Conservation (phyloP, 192 early-diverging fungal genomes). For the Mortierella hygrophila region DNA sequence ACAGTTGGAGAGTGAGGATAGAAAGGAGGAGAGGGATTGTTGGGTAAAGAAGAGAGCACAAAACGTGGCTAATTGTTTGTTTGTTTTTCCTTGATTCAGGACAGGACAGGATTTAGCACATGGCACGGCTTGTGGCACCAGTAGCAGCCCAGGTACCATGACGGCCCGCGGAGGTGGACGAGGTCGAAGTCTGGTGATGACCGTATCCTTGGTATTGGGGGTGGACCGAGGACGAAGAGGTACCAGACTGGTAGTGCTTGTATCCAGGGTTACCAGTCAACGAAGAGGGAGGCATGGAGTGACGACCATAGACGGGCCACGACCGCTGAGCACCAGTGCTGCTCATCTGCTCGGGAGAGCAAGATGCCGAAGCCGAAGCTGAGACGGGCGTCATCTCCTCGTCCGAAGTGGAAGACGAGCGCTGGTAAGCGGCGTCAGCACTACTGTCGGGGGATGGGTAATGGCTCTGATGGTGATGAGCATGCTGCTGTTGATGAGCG, state of each 20-base stretch:
- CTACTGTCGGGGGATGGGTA: conserved; percentile 32
- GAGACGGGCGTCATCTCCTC: conserved; percentile 20
- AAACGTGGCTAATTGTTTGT: neutral
- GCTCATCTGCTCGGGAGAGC: conserved; percentile 14
- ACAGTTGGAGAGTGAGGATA: neutral
- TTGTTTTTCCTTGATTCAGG: neutral
- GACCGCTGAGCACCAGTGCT: conserved; percentile 3
- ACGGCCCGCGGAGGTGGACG: neutral
- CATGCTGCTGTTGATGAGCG: no score
- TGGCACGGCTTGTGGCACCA: conserved; percentile 24
- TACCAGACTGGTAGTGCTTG: conserved; percentile 1
- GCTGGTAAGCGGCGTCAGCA: conserved; percentile 1
- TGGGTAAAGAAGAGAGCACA: conserved; percentile 9
- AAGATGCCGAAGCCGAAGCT: conserved; percentile 1
- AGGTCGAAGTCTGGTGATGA: neutral
- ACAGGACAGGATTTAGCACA: conserved; percentile 25
- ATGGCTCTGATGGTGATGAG: conserved; percentile 19
- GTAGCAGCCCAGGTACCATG: conserved; percentile 18
- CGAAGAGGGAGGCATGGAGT: conserved; percentile 29
- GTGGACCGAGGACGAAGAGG: neutral
- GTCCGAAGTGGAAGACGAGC: conserved; percentile 3
- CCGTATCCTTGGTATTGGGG: neutral
- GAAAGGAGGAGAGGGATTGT: neutral
- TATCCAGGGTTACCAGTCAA: neutral
- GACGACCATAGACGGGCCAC: conserved; percentile 23